Conservation (phyloP, 345 rosid genomes). For the Citrus mangshanensis region DNA sequence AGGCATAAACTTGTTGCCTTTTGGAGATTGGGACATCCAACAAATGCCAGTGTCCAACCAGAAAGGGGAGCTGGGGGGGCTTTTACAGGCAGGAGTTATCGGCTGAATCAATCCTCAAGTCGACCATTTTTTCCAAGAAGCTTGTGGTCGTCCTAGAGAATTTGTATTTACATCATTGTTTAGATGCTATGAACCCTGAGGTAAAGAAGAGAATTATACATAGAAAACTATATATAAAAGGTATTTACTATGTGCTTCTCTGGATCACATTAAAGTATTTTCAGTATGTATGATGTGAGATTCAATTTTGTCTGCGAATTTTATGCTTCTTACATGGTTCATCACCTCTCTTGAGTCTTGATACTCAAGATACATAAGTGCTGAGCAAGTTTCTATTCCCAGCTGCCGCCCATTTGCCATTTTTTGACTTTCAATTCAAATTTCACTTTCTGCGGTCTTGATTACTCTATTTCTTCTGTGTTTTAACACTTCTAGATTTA, state of each 20-base stretch:
- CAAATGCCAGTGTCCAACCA: conserved; percentile 16
- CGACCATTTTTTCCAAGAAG: not conserved
- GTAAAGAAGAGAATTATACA: not conserved
- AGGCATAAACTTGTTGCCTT: conserved; percentile 30
- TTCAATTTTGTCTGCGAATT: no score
- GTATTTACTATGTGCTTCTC: not conserved
- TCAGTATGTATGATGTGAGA: not conserved
- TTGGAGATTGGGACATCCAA: conserved; percentile 22
- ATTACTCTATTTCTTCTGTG: no score
- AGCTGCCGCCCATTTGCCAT: no score
- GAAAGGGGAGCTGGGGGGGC: conserved; percentile 20
- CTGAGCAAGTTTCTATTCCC: no score
- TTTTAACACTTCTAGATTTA: no score
- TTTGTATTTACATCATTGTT: not conserved
- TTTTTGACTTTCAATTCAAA: no score
- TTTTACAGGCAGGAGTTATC: conserved; percentile 29
- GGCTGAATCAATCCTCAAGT: conserved; percentile 17
- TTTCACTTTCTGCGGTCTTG: no score
- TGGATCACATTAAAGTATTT: not conserved
- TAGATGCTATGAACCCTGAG: not conserved
- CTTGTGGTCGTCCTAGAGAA: not conserved
- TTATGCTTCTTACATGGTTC: no score
- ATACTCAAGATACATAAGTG: no score
- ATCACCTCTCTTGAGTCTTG: no score
- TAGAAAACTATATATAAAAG: not conserved